These are phyloP conservation scores for Gastrolobium bilobum DNA, from an alignment of 306 rosid genomes.

Conservation along the genomic window DNA sequence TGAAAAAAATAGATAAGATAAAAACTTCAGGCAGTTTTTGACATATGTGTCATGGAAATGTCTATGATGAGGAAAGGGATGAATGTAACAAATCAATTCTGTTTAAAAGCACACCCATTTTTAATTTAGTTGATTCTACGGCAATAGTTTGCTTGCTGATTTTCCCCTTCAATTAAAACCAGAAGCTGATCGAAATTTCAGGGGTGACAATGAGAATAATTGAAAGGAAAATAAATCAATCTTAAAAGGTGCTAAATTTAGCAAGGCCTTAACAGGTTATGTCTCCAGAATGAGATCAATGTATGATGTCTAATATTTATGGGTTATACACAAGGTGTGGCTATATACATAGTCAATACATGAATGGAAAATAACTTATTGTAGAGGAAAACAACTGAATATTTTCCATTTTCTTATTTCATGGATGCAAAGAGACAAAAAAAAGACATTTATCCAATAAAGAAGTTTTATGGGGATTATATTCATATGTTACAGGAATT, in stretches of 20 bases:
- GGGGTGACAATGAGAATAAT: slow-evolving; percentile 47
- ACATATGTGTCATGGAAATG: slow-evolving; percentile 52
- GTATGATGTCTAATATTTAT: neutral
- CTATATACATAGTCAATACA: neutral
- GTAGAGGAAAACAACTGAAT: too few species aligned
- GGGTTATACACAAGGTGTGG: slow-evolving; percentile 4
- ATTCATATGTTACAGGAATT: too few species aligned
- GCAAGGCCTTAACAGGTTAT: slow-evolving; percentile 15
- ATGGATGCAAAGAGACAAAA: too few species aligned
- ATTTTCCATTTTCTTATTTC: too few species aligned
- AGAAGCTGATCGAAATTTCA: slow-evolving; percentile 62
- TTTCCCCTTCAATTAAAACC: slow-evolving; percentile 55
- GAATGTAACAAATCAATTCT: slow-evolving; percentile 46
- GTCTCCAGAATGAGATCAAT: slow-evolving; percentile 7
- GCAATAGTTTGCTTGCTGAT: slow-evolving; percentile 51
- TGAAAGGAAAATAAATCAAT: slow-evolving; percentile 6
- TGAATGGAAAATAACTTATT: too few species aligned
- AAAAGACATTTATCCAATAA: too few species aligned
- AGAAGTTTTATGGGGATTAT: too few species aligned
- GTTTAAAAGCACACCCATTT: slow-evolving; percentile 60
- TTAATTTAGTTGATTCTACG: slow-evolving; percentile 58
- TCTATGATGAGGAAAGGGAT: slow-evolving; percentile 51
- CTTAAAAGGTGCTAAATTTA: slow-evolving; percentile 37
- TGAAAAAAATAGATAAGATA: slow-evolving; percentile 45
- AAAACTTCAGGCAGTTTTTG: slow-evolving; percentile 45